Evolutionary conservation across 441 rosid species (phyloP).

Genomic region (Cnidoscolus chayamansa): DNA sequence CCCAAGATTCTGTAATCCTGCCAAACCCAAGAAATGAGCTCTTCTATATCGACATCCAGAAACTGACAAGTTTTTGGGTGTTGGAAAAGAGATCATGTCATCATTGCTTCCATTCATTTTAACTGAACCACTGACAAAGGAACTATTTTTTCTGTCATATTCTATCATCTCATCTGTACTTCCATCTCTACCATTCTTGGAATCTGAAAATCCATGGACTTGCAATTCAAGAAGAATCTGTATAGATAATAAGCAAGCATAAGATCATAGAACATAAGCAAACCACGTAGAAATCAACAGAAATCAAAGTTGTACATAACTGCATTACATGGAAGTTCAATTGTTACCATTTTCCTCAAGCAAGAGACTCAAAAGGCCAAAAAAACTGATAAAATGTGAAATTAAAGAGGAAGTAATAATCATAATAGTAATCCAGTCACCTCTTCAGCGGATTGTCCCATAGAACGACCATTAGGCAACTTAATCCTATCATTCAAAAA

Average conservation of each 20-base stretch:
- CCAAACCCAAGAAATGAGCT: slow-evolving; percentile 51
- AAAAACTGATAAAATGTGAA: background rate
- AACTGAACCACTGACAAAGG: slow-evolving; percentile 22
- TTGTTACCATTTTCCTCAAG: background rate
- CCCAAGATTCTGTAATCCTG: slow-evolving; percentile 68
- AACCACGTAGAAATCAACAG: background rate
- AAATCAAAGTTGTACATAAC: background rate
- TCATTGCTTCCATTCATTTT: slow-evolving; percentile 41
- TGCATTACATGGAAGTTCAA: background rate
- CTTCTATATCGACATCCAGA: slow-evolving; percentile 28
- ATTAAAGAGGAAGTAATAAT: background rate
- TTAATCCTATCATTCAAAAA: slow-evolving; percentile 37
- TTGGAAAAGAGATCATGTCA: slow-evolving; percentile 26
- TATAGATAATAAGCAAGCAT: slow-evolving; percentile 6
- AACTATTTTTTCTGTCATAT: slow-evolving; percentile 12
- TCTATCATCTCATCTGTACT: slow-evolving; percentile 35
- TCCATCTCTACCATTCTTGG: slow-evolving; percentile 29
- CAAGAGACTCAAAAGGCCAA: background rate
- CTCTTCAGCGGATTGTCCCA: slow-evolving; percentile 39
- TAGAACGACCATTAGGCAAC: slow-evolving; percentile 22
- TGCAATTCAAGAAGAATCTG: slow-evolving; percentile 58
- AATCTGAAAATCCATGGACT: slow-evolving; percentile 52
- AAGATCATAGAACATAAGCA: background rate
- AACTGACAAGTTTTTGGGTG: slow-evolving; percentile 17
- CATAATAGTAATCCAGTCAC: slow-evolving; percentile 26